Evolutionary conservation across 2,329 filamentous ascomycete species (phyloP), one percentile per base, ranked within the genome.

Genomic region (Venturia asperata): DNA sequence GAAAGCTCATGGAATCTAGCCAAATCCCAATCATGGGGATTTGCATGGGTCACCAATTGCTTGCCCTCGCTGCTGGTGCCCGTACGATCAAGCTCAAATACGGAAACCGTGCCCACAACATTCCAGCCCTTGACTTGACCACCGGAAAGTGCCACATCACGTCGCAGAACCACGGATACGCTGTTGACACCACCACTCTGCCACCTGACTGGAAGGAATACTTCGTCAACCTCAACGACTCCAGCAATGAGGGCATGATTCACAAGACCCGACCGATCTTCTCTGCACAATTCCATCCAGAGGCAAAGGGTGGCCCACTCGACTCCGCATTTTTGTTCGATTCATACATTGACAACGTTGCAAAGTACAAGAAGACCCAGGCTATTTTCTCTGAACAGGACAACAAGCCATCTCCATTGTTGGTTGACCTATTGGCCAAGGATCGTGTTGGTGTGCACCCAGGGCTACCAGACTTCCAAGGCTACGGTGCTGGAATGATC

Each of bases 71-170:
- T 61, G 84, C 89, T 67, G 94, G 94, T 68, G 94, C 91, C 64
- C 84, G 86, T 72, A 97, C 94, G 68, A 88, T 95, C 80, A 97
- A 97, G 85, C 86, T 99, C 79, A 97, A 97, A 85, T 99, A 97
- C 78, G 94, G 94, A 74, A 99, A 99, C 85, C 90, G 94, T 71
- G 94, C 92, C 21, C 94, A 97, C 83, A 99, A 99, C 83, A 97
- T 97, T 72, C 94, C 94, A 10, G 92, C 92, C 67, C 82, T 97
- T 66, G 93, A 97, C 76, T 82, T 97, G 76, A 96, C 90, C 67
- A 97, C 93, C 45, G 93, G 94, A 66, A 91, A 93, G 77, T 97
- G 94, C 86, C 93, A 97, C 82, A 97, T 97, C 77, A 97, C 93
- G 66, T 92, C 88, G 77, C 94, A 99, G 83, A 97, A 97, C 81